These are phyloP conservation scores for Cronartium ribicola DNA, from an alignment of 1,284 basidiomycete species.

Conservation along the genomic window DNA sequence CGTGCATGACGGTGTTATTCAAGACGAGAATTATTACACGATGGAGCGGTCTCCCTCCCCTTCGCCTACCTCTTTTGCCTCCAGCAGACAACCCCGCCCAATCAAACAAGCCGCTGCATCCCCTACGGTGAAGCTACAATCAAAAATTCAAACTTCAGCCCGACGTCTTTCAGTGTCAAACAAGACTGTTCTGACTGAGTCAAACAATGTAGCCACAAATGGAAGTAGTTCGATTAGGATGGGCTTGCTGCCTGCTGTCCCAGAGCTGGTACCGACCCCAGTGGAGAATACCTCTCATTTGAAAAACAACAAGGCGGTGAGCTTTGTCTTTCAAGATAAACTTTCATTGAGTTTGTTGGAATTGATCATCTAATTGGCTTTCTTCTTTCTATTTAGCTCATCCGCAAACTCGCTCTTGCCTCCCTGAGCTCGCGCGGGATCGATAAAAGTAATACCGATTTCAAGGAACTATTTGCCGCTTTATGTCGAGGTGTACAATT, in stretches of 20 bases:
- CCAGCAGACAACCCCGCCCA: background rate
- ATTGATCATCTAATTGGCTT: too few species aligned
- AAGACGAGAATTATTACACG: slow-evolving; percentile 14
- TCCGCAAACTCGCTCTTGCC: slow-evolving; percentile 30
- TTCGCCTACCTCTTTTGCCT: slow-evolving; percentile 21
- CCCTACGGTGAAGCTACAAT: background rate
- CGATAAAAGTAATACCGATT: slow-evolving; percentile 23
- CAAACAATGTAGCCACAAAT: background rate
- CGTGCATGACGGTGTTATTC: slow-evolving; percentile 3
- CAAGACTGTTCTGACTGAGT: background rate
- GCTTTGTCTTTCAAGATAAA: background rate
- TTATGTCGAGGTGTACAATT: slow-evolving; percentile 41
- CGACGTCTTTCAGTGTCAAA: background rate
- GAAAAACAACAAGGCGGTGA: slow-evolving; percentile 2
- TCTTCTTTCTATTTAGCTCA: slow-evolving; percentile 6
- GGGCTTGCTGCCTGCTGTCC: background rate
- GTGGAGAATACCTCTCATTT: background rate
- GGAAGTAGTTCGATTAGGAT: background rate
- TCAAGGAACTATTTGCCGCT: slow-evolving; percentile 34
- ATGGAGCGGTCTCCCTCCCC: slow-evolving; percentile 29
- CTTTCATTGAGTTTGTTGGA: background rate
- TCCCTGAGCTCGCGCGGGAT: slow-evolving; percentile 20
- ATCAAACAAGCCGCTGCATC: background rate
- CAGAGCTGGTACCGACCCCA: background rate
- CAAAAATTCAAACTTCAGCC: background rate